phyloP scores from a whole-genome alignment of 1,284 basidiomycete species.

The Ganoderma resinaceum region DNA sequence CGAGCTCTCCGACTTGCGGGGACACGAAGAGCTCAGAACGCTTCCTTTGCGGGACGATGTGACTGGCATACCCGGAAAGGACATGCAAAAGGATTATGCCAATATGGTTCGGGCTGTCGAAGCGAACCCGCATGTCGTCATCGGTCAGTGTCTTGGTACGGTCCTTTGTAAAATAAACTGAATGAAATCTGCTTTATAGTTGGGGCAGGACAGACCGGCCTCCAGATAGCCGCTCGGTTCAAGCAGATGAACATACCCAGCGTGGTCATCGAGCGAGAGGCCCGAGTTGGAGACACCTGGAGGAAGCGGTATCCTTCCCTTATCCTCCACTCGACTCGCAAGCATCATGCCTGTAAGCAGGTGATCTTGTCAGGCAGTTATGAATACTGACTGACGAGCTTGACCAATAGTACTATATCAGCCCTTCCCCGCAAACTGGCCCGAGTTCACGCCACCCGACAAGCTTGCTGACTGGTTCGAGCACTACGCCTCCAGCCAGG shows the following conservation, averaged over 20 bases:
- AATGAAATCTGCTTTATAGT: conserved; percentile 38
- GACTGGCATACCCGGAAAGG: conserved; percentile 20
- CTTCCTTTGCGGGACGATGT: conserved; percentile 24
- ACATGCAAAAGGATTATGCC: conserved; percentile 22
- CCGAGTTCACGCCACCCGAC: conserved; percentile 38
- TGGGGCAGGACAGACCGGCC: conserved; percentile 61
- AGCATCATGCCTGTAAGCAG: conserved; percentile 44
- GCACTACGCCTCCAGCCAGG: conserved; percentile 64
- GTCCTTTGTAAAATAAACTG: background rate
- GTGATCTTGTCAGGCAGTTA: background rate
- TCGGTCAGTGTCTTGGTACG: conserved; percentile 34
- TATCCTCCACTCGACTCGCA: conserved; percentile 50
- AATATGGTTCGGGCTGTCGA: conserved; percentile 29
- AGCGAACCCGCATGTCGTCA: conserved; percentile 20
- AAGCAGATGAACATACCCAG: conserved; percentile 55
- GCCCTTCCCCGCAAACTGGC: conserved; percentile 42
- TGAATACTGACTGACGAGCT: background rate
- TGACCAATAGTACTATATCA: conserved; percentile 44
- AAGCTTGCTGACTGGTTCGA: conserved; percentile 71
- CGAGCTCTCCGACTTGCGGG: conserved; percentile 39
- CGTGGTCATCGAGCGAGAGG: conserved; percentile 54
- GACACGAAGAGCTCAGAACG: conserved; percentile 39
- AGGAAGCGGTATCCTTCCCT: conserved; percentile 56
- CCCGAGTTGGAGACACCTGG: conserved; percentile 62
- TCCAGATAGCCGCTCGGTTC: conserved; percentile 58